Evolutionary conservation across 2,329 filamentous ascomycete species (phyloP).

Genomic region (Arthrobotrys sinensis): DNA sequence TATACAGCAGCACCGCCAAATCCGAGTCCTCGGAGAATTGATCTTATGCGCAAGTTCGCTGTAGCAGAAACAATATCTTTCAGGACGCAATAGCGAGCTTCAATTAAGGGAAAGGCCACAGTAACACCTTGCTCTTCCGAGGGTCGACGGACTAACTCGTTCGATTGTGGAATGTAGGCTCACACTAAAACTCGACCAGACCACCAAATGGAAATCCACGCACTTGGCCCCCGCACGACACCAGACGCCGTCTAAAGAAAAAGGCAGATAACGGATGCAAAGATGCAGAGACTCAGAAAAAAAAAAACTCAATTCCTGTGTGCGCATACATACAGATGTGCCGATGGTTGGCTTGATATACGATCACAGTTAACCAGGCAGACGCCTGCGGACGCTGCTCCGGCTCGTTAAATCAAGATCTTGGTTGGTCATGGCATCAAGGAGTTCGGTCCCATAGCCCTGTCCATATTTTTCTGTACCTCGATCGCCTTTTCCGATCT

Average conservation of each 20-base stretch:
- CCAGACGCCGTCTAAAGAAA: constrained; percentile 19
- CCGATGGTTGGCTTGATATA: constrained; percentile 56
- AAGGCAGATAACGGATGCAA: constrained; percentile 20
- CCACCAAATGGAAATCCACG: constrained; percentile 44
- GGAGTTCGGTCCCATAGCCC: constrained; percentile 46
- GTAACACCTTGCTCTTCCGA: constrained; percentile 54
- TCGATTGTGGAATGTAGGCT: constrained; percentile 57
- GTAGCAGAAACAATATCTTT: constrained; percentile 16
- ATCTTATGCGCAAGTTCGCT: constrained; percentile 12
- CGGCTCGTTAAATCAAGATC: constrained; percentile 56
- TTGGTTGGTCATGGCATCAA: constrained; percentile 56
- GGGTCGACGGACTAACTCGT: constrained; percentile 47
- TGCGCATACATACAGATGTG: constrained; percentile 26
- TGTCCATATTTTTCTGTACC: constrained; percentile 53
- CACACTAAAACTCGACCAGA: constrained; percentile 43
- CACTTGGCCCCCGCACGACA: constrained; percentile 46
- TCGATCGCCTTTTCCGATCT: constrained; percentile 56
- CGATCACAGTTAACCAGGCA: constrained; percentile 16
- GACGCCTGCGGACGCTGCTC: constrained; percentile 12
- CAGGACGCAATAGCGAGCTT: constrained; percentile 21
- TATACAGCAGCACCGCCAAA: constrained; percentile 17
- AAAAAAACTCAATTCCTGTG: constrained; percentile 43
- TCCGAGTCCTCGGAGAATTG: constrained; percentile 29
- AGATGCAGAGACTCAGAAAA: constrained; percentile 9
- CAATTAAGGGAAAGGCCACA: constrained; percentile 49